These are phyloP conservation scores for Amanita brunnescens DNA, from an alignment of 768 basidiomycete species.

Conservation along the genomic window DNA sequence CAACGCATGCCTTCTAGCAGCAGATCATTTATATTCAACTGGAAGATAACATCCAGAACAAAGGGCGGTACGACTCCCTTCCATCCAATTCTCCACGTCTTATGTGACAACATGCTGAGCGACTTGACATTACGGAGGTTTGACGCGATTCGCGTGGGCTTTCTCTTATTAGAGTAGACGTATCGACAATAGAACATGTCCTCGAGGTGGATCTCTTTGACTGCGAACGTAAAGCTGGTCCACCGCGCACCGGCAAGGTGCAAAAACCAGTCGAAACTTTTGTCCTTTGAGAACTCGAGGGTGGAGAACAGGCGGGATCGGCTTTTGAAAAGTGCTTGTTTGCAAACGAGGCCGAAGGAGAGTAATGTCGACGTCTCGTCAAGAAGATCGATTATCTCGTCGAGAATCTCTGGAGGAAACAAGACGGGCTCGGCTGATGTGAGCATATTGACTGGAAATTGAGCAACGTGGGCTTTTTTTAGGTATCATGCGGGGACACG, in stretches of 20 bases:
- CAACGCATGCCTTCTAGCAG: background rate
- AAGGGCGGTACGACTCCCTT: background rate
- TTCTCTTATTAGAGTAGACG: background rate
- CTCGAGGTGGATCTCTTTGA: background rate
- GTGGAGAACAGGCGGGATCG: background rate
- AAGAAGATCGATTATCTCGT: background rate
- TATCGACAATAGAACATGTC: background rate
- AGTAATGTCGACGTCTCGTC: background rate
- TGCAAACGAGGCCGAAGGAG: conserved; percentile 1
- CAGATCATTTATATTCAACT: background rate
- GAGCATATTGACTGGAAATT: no score
- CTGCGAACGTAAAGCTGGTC: background rate
- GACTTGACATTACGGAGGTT: background rate
- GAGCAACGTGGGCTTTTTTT: no score
- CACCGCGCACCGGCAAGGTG: background rate
- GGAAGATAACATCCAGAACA: background rate
- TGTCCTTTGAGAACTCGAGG: background rate
- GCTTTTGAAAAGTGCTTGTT: background rate
- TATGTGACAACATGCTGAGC: background rate
- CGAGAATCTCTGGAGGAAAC: background rate
- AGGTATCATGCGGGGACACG: no score
- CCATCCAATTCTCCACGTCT: background rate
- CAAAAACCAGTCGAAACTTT: background rate
- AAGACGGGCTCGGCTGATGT: no score
- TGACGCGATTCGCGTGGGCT: background rate